A percentile compares a stretch with the other conserved stretches of the same genome.
phyloP scores from a whole-genome alignment of 106 monocot species.

The Apostasia shenzhenica region DNA sequence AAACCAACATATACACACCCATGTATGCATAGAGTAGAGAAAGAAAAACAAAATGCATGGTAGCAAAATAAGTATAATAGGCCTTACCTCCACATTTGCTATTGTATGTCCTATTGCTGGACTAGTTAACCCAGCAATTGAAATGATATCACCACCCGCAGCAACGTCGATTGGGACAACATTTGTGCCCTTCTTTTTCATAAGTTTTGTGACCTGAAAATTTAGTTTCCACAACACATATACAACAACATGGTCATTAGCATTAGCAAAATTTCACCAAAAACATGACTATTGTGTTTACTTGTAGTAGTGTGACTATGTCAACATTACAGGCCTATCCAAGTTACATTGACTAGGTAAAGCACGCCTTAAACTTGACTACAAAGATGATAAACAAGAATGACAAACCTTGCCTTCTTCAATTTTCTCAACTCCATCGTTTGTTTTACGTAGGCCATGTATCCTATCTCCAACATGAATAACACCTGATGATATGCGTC shows the following conservation, averaged over 20 bases:
- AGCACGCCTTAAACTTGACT: neutral
- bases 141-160: conserved; percentile 95
- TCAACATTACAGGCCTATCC: neutral
- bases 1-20: no score
- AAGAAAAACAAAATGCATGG: neutral
- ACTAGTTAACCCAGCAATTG: conserved; percentile 69
- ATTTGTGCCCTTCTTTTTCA: conserved; percentile 97
- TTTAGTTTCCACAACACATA: neutral
- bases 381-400: conserved; percentile 11
- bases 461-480: conserved; percentile 75
- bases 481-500: conserved; percentile 70
- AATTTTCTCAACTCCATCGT: conserved; percentile 63
- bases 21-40: no score
- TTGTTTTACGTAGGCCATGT: conserved; percentile 63
- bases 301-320: neutral
- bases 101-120: conserved; percentile 98
- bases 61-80: neutral
- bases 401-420: conserved; percentile 88
- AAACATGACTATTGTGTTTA: neutral
- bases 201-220: conserved; percentile 73
- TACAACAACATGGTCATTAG: conserved; percentile 1
- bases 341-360: conserved; percentile 4
- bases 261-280: neutral
- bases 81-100: conserved; percentile 63
- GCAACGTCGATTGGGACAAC: conserved; percentile 73